Base-by-base conservation (phyloP, 2,329 filamentous ascomycete genomes). In the Claviceps maximensis region DNA sequence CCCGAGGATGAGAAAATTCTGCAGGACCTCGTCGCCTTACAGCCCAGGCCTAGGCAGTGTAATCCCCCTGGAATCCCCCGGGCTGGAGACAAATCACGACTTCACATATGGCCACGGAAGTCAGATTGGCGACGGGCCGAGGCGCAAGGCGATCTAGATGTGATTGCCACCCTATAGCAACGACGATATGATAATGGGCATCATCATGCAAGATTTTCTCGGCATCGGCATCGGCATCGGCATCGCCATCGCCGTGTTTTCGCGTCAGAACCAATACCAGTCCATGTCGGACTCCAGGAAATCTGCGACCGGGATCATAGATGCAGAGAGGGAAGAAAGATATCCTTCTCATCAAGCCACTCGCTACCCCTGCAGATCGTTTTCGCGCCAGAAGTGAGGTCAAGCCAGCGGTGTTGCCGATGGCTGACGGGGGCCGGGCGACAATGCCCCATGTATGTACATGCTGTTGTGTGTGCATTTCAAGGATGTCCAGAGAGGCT, bases 331-430 rank as follows among this genome's bases (percentile, higher is more conserved):
- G 9, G 21, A 17, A 27, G 15, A 25, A 42, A 13, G 2, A n/a
- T 2, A 17, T 15, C 17, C 19, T 48, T 38, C 31, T 48, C 1
- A 21, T 17, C 25, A 31, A 31, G 23, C 29, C 29, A 36, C 17
- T 17, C n/a, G 12, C 4, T 48, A 3, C n/a, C 33, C 12, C 10
- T 15, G 33, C 33, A 38, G n/a, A n/a, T n/a, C n/a, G n/a, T 17
- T 9, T 23, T 23, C 15, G 4, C 25, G 10, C 33, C 36, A 25
- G 9, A 5, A 33, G 7, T 15, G 2, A 8, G 36, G 36, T 19
- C 47, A 27, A 9, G 47, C 42, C 50, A 42, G 42, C 51, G 51
- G 51, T 40, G 51, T 48, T 33, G 45, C 45, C 51, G 51, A 44
- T 48, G 49, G 19, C 9, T 9, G 27, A 13, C 41, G 23, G 17